Conservation (phyloP, 2,329 filamentous ascomycete species). For the Neonectria ditissima region DNA sequence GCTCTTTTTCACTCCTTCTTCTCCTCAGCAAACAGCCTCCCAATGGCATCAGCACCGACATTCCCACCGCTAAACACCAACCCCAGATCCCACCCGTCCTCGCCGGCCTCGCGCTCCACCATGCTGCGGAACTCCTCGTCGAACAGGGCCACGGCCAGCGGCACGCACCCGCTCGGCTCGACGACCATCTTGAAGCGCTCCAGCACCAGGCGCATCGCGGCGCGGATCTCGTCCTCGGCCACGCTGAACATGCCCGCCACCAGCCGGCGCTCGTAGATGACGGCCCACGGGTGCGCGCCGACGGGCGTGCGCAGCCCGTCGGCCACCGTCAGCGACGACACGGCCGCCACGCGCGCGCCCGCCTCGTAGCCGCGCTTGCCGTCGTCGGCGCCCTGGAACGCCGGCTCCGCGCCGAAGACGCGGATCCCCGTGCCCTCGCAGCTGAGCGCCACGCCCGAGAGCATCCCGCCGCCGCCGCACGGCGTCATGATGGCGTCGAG, state of each 20-base stretch:
- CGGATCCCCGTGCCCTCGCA: slow-evolving; percentile 76
- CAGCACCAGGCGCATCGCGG: slow-evolving; percentile 80
- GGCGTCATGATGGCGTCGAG: slow-evolving; percentile 84
- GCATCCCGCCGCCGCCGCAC: slow-evolving; percentile 88
- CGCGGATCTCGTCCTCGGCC: slow-evolving; percentile 83
- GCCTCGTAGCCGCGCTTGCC: slow-evolving; percentile 75
- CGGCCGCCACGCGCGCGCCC: slow-evolving; percentile 72
- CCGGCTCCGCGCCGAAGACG: slow-evolving; percentile 91
- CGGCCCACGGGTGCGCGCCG: slow-evolving; percentile 78
- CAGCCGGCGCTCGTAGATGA: slow-evolving; percentile 79
- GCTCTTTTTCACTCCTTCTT: slow-evolving; percentile 20
- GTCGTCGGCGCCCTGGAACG: slow-evolving; percentile 86
- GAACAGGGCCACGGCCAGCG: slow-evolving; percentile 83
- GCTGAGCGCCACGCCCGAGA: slow-evolving; percentile 84
- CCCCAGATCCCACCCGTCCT: slow-evolving; percentile 78
- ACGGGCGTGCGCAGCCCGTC: slow-evolving; percentile 90
- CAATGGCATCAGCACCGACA: slow-evolving; percentile 65
- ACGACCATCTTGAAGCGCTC: slow-evolving; percentile 93
- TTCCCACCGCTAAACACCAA: slow-evolving; percentile 72
- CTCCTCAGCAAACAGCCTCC: slow-evolving; percentile 58
- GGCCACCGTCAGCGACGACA: slow-evolving; percentile 84
- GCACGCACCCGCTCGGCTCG: slow-evolving; percentile 89
- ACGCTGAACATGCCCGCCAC: slow-evolving; percentile 79
- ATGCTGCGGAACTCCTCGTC: slow-evolving; percentile 83
- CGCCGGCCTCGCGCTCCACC: slow-evolving; percentile 77